Evolutionary conservation across 768 basidiomycete genomes (phyloP), one percentile per base, ranked within the genome.

Genomic region (Guyanaporus albipodus): DNA sequence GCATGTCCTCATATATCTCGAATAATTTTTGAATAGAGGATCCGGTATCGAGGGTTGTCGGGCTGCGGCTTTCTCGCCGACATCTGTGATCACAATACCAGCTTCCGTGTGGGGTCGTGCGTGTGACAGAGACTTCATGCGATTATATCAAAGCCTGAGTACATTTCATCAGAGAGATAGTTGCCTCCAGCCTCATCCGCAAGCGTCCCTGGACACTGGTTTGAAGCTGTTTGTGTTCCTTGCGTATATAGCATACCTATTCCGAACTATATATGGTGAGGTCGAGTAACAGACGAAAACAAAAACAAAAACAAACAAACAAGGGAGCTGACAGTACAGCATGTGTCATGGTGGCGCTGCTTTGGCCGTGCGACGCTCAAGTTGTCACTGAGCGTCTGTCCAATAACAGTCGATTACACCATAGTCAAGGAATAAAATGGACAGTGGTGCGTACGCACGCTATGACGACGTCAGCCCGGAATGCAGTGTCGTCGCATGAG

Each of bases 1-100:
- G 60, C 78, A 75, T 3, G 69, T 70, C 52, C 67, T 75, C 35
- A 75, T 66, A 50, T 78, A 79, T 9, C 76, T 80, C 77, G 45
- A n/a, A 64, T 62, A 17, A 60, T n/a, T 6, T 31, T 52, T 18
- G 38, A 28, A 8, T 8, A 5, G 0, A 26, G 11, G 32, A 11
- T 19, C 31, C 24, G 19, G 19, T 17, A 2, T 29, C 10, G 24
- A 29, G 9, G 19, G 19, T 14, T 21, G 8, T 34, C 28, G 4
- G 14, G 21, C 11, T 48, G 8, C 21, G 75, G 77, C 80, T 67
- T 74, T 63, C 31, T 66, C 63, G 50, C 77, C 73, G 5, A 77
- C 80, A 4, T 69, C 68, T 6, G 77, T 64, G 31, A 82, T 45
- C 6, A 61, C 55, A 18, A 76, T 56, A 48, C 82, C 82, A 4